Evolutionary conservation across 768 basidiomycete genomes (phyloP), one percentile per base, ranked within the genome.

Genomic region (Gelatoporia subvermispora): DNA sequence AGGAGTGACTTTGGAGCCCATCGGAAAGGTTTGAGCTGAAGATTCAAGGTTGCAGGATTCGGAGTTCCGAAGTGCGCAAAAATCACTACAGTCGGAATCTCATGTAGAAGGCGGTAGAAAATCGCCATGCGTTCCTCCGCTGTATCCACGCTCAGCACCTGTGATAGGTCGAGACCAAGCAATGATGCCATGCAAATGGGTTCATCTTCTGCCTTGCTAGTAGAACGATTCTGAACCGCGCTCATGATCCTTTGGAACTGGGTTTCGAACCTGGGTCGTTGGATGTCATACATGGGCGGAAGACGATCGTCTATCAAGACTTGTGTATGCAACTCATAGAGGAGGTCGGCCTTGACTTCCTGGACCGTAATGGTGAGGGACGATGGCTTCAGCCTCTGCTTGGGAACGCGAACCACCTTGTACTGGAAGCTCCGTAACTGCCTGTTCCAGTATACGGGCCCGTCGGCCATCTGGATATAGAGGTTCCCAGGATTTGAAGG

Each of bases 381-480:
- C 5, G 22, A 28, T 24, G 24, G 11, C 8, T 16, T n/a, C 22
- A 3, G 25, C 11, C 41, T 2, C 34, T 9, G 17, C 3, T 18
- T 7, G 23, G 16, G 16, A 24, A 34, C 31, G 8, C 42, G 43
- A 11, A 49, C 13, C 3, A 37, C 41, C 13, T 31, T 31, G 13
- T 31, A 31, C 7, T 31, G 21, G n/a, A 39, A 17, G 16, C 38
- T 39, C 21, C n/a, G 38, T 17, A 8, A 39, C 5, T 8, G 5
- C 16, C n/a, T 5, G n/a, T 22, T 16, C n/a, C 17, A 17, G 38
- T 16, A 16, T 16, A 8, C 17, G 16, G 28, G 13, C 18, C 48
- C 48, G 20, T 49, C 48, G 35, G 17, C 17, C 43, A 44, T 49
- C 35, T 49, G 48, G n/a, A 49, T 41, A 28, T 43, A 49, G 13